Conservation (phyloP, 805 yeast species). For the Danielia oregonensis region DNA sequence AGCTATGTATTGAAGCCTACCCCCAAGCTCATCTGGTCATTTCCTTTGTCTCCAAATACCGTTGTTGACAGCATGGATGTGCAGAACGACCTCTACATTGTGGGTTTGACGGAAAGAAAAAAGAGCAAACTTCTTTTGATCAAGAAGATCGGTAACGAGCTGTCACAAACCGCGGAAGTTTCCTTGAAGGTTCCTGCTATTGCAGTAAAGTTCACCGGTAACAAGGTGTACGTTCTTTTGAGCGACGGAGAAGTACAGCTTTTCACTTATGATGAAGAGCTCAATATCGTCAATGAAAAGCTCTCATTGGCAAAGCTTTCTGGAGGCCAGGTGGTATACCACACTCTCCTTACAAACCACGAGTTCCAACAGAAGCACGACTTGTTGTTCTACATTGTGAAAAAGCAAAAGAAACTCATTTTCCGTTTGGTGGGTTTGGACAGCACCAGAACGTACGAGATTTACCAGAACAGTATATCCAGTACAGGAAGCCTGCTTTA, state of each 20-base stretch:
- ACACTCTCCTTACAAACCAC: slow-evolving; percentile 24
- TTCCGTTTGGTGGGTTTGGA: slow-evolving; percentile 26
- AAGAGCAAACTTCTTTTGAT: slow-evolving; percentile 18
- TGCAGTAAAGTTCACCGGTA: slow-evolving; percentile 10
- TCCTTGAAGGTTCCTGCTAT: slow-evolving; percentile 9
- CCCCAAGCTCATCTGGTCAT: slow-evolving; percentile 56
- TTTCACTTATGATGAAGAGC: slow-evolving; percentile 7
- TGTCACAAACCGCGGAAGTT: slow-evolving; percentile 8
- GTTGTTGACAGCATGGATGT: slow-evolving; percentile 40
- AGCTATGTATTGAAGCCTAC: slow-evolving; percentile 51
- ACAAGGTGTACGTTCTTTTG: slow-evolving; percentile 24
- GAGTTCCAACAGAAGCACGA: slow-evolving; percentile 21
- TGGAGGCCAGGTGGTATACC: slow-evolving; percentile 22
- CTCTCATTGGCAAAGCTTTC: slow-evolving; percentile 7
- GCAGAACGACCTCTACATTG: slow-evolving; percentile 25
- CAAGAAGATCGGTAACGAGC: slow-evolving; percentile 9
- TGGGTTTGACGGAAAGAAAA: slow-evolving; percentile 37
- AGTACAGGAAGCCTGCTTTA: slow-evolving; percentile 9
- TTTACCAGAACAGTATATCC: slow-evolving; percentile 16
- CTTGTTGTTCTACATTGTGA: slow-evolving; percentile 18
- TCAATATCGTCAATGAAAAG: slow-evolving; percentile 9
- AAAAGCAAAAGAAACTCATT: slow-evolving; percentile 8
- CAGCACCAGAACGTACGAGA: slow-evolving; percentile 20
- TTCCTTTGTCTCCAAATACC: slow-evolving; percentile 48
- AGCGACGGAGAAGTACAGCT: slow-evolving; percentile 27